phyloP scores from a whole-genome alignment of 139 green algal genomes.

The Auxenochlorella protothecoides region DNA sequence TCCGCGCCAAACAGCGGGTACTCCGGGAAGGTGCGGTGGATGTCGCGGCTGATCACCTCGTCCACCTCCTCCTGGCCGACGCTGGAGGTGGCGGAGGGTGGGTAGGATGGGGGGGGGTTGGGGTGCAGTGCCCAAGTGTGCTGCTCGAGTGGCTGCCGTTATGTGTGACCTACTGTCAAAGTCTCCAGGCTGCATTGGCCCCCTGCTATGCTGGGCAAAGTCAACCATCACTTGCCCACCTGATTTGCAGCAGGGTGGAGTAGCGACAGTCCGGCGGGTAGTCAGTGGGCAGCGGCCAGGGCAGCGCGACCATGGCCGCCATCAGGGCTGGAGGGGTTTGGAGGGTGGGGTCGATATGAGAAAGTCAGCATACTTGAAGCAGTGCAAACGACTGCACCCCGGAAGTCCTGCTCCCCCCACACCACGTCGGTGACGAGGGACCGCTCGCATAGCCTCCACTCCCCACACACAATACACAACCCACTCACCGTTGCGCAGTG shows the following conservation, averaged over 20 bases:
- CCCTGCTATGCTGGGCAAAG: too few relatives aligned
- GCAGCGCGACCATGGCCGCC: constrained; percentile 44
- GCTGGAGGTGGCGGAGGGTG: constrained; percentile 2
- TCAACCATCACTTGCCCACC: constrained; percentile 7
- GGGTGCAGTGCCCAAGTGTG: not conserved
- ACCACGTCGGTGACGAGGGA: too few relatives aligned
- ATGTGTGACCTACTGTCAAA: too few relatives aligned
- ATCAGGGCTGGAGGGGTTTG: constrained; percentile 26
- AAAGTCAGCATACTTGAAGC: too few relatives aligned
- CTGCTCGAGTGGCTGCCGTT: too few relatives aligned
- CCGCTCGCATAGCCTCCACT: too few relatives aligned
- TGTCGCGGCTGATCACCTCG: constrained; percentile 81
- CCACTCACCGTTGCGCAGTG: constrained; percentile 17
- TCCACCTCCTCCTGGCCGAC: constrained; percentile 68
- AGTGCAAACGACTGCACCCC: too few relatives aligned
- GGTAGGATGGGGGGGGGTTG: not conserved
- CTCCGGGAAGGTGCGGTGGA: constrained; percentile 91
- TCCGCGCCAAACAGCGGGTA: constrained; percentile 67
- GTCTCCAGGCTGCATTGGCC: too few relatives aligned
- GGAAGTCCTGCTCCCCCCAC: too few relatives aligned
- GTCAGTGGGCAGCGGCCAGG: constrained; percentile 41
- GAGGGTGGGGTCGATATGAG: too few relatives aligned
- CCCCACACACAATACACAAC: too few relatives aligned
- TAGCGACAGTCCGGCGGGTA: constrained; percentile 41
- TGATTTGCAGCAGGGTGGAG: constrained; percentile 66